Evolutionary conservation across 768 basidiomycete genomes (phyloP), one percentile per base, ranked within the genome.

Genomic region (Astraeus odoratus): DNA sequence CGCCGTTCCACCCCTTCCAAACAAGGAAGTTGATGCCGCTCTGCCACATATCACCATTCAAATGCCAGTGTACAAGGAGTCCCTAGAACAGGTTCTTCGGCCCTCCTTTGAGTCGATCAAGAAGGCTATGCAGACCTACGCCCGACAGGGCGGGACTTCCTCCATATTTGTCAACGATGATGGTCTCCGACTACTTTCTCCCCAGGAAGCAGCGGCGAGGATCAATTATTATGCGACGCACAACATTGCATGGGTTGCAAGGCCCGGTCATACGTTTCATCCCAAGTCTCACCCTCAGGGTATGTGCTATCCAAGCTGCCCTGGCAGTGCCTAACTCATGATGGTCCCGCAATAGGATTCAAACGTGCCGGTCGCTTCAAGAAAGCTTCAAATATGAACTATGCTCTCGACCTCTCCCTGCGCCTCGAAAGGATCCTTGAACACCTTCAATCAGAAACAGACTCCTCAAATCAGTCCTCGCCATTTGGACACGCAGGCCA

Each of bases 341-440:
- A 73, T 16, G 16, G 10, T 13, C 22, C 18, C 33, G 23, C 31
- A 10, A 7, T 25, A 65, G 61, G 58, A 3, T 63, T 56, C n/a
- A 67, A 51, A 19, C 64, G 69, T 30, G 61, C 83, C 4, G 91
- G 92, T 25, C 76, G 90, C 18, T 95, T 95, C 74, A 95, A 95
- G 72, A 95, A 95, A 66, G 90, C 90, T 1, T 83, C 81, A 13
- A 95, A 95, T 65, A 82, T 94, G 83, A 95, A 94, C 59, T 91
- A 84, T 54, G 88, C 76, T 18, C 67, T 75, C 31, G 69, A 66
- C 30, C 51, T 76, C 1, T 70, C 69, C 4, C 57, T 74, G 23
- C 65, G 69, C 25, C 56, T 58, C 45, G 61, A 63, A 15, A 56
- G 63, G 30, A 50, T 61, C 20, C 58, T 64, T 15, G 63, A 63